These are phyloP conservation scores for Pleurotus tuber-regium DNA, from an alignment of 768 basidiomycete species.

Conservation along the genomic window DNA sequence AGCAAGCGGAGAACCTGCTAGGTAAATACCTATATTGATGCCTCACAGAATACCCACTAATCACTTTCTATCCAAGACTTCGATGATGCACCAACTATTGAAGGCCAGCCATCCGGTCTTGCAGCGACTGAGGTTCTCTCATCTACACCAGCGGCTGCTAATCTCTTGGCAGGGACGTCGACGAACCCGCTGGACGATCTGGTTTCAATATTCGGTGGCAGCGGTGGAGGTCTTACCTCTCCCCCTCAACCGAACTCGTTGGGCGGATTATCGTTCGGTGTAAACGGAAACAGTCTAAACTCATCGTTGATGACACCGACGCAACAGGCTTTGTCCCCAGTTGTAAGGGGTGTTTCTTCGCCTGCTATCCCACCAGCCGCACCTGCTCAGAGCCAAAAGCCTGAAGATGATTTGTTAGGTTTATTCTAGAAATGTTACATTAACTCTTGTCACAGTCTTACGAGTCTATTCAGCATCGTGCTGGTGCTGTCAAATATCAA, in stretches of 20 bases:
- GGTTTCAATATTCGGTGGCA: constrained; percentile 84
- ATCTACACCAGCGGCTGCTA: constrained; percentile 71
- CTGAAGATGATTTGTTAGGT: constrained; percentile 49
- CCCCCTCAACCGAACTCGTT: constrained; percentile 16
- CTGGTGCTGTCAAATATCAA: too few relatives aligned
- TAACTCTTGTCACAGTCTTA: too few relatives aligned
- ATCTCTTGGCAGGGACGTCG: constrained; percentile 74
- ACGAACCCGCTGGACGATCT: constrained; percentile 91
- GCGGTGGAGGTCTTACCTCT: constrained; percentile 26
- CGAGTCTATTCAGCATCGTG: too few relatives aligned
- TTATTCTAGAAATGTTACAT: too few relatives aligned
- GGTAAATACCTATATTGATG: constrained; percentile 29
- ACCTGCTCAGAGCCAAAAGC: constrained; percentile 25
- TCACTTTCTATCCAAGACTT: constrained; percentile 57
- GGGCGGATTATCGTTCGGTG: constrained; percentile 21
- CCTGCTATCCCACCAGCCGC: constrained; percentile 18
- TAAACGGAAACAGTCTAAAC: constrained; percentile 13
- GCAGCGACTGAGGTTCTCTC: constrained; percentile 75
- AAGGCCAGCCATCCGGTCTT: constrained; percentile 69
- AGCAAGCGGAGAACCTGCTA: constrained; percentile 91
- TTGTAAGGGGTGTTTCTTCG: constrained; percentile 1
- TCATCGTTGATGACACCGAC: constrained; percentile 7
- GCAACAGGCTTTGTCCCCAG: not conserved
- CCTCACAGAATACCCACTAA: too few relatives aligned
- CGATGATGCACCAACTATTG: constrained; percentile 63